A percentile compares a stretch with the other conserved stretches of the same genome.
These are phyloP conservation scores for Suillus tomentosus DNA, from an alignment of 768 basidiomycete species.

Conservation along the genomic window DNA sequence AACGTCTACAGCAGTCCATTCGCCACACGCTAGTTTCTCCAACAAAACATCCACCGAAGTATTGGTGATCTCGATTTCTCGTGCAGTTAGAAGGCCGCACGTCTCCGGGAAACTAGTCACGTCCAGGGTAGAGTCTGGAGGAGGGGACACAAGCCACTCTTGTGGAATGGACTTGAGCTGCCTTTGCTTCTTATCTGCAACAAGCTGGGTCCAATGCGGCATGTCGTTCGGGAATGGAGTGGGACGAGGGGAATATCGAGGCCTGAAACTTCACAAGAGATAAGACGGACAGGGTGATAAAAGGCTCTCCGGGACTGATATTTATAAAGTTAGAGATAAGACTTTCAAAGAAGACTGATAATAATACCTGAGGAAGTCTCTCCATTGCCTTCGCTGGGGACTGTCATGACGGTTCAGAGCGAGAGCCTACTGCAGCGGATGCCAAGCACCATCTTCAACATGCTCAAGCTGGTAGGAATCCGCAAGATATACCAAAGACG, in stretches of 20 bases:
- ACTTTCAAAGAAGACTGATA: neutral
- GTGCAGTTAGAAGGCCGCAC: slow-evolving; percentile 57
- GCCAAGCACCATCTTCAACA: neutral
- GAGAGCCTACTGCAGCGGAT: neutral
- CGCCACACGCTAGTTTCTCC: slow-evolving; percentile 49
- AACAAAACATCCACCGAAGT: slow-evolving; percentile 48
- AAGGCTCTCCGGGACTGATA: slow-evolving; percentile 2
- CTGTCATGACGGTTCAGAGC: neutral
- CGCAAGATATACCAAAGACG: neutral
- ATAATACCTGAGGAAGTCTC: neutral
- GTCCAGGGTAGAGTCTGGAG: slow-evolving; percentile 47
- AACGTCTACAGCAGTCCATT: slow-evolving; percentile 70
- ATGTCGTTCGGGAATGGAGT: neutral
- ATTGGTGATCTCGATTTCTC: slow-evolving; percentile 63
- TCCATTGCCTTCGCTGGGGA: neutral
- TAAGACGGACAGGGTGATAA: neutral
- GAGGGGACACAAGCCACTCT: slow-evolving; percentile 59
- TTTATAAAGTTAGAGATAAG: slow-evolving; percentile 7
- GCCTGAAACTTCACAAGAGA: neutral
- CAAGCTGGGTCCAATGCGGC: slow-evolving; percentile 52
- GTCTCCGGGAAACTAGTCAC: slow-evolving; percentile 56
- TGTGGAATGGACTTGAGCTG: slow-evolving; percentile 61
- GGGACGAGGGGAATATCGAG: neutral
- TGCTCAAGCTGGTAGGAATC: neutral
- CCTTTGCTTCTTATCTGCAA: slow-evolving; percentile 51